Base-by-base conservation (phyloP, 768 basidiomycete genomes). In the Tylopilus subfusipes region DNA sequence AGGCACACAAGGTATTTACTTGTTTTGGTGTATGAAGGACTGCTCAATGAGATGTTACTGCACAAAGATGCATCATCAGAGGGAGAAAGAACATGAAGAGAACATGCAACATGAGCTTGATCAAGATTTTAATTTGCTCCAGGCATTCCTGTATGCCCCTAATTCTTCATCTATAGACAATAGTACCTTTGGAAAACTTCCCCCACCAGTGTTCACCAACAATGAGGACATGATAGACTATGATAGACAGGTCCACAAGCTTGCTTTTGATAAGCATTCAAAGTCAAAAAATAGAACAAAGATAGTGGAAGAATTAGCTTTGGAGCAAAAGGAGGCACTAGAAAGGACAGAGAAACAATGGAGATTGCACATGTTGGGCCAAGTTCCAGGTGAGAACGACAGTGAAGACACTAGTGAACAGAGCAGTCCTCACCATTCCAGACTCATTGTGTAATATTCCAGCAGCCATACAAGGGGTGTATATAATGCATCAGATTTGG, bases 281-380 rank as follows among this genome's bases (percentile, higher is more conserved):
- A 91, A 94, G 58, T 90, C 97, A 1, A 97, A 93, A 66, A 90
- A 99, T 68, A 75, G 97, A 52, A 94, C 92, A 27, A 98, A 97
- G 75, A 98, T 95, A 0, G 96, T 97, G 63, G 93, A 98, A 63
- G 97, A 99, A 65, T 63, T 93, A 25, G 95, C 94, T 5, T 54
- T 88, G 56, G 93, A 96, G 57, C 90, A 89, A 65, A 94, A 92
- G 63, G 89, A 90, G 60, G 78, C 82, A 5, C 71, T 99, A 50
- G 90, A 95, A 72, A 87, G 85, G 69, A 90, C 91, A 1, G 97
- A 99, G 73, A 77, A 80, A 62, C 80, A 77, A 59, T 78, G 97
- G 27, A 69, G 86, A 45, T 76, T 84, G 62, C 83, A 97, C 24
- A 97, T 98, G 95, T 69, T 88, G 47, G 97, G 97, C 5, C 73